Evolutionary conservation across 257 asterid species (phyloP), one percentile per base, ranked within the genome.

Genomic region (Cordia subcordata): DNA sequence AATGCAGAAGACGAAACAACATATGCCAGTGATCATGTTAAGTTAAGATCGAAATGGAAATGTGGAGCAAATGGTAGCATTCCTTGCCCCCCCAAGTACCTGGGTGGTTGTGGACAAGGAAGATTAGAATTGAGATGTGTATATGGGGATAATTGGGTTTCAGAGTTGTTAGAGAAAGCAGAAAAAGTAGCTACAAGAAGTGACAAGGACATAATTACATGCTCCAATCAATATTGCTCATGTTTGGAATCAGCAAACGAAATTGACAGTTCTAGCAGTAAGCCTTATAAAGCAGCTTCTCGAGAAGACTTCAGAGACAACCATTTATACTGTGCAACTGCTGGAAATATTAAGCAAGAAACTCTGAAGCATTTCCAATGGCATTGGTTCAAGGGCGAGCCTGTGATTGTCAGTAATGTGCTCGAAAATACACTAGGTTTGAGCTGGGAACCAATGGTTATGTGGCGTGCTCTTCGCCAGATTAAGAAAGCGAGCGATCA

Each of bases 391-490:
- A 82, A 69, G 77, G 98, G 96, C 2, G 93, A 92, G 68, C 98
- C 96, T 13, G 87, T 88, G 55, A 71, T 92, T 68, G 95, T 88
- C 50, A 88, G 84, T 68, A 66, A 82, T 57, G 93, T 88, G 60
- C 90, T 84, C 46, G 94, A 82, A 37, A 79, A 82, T 53, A 73
- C 88, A 11, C 23, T 51, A 57, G 98, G 96, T 57, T 79, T 88
- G 88, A 92, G 98, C 79, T 92, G 98, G 98, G 96, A 92, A 67
- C 98, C 98, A 18, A 85, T 84, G 98, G 98, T 92, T 67, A 92
- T 92, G 95, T 92, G 96, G 95, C 94, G 98, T 70, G 96, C 94
- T 47, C 71, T 77, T 44, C 90, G 98, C 55, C 88, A 81, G 72
- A 72, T 61, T 55, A 63, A 65, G 38, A 75, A 67, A 49, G n/a